Evolutionary conservation across 495 filamentous ascomycete species (phyloP).

Genomic region (Aspergillus carlsbadensis): DNA sequence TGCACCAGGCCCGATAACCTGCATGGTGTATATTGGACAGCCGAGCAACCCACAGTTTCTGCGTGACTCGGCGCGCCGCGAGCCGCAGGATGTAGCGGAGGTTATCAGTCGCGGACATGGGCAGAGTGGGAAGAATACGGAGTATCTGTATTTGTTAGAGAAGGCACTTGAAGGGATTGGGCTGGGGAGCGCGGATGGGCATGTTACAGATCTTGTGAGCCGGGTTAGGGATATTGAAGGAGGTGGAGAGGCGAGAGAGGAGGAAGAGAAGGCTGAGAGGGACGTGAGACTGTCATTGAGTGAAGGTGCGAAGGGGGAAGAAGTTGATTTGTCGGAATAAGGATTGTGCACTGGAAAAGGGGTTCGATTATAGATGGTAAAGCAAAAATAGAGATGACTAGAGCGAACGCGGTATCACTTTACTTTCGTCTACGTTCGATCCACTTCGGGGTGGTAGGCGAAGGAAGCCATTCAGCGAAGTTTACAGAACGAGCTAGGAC

Average conservation of each 20-base stretch:
- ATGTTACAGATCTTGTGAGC: constrained; percentile 61
- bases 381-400: not conserved
- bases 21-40: constrained; percentile 92
- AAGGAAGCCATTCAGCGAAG: not conserved
- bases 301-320: constrained; percentile 19
- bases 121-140: constrained; percentile 85
- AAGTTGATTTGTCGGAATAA: constrained; percentile 11
- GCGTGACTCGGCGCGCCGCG: constrained; percentile 60
- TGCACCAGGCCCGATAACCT: constrained; percentile 45
- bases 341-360: not conserved
- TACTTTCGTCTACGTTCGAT: no score
- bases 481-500: not conserved
- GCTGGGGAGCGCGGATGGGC: constrained; percentile 76
- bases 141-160: constrained; percentile 86
- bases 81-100: constrained; percentile 77
- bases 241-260: constrained; percentile 25
- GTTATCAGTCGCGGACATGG: constrained; percentile 77
- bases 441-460: no score
- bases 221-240: constrained; percentile 45
- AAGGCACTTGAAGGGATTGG: constrained; percentile 72
- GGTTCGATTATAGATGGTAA: not conserved
- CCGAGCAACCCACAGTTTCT: constrained; percentile 93
- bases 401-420: not conserved
- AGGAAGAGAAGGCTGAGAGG: constrained; percentile 38
- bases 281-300: constrained; percentile 34